Evolutionary conservation across 495 filamentous ascomycete genomes (phyloP), one percentile per base, ranked within the genome.

Genomic region (Penicillium silybi): DNA sequence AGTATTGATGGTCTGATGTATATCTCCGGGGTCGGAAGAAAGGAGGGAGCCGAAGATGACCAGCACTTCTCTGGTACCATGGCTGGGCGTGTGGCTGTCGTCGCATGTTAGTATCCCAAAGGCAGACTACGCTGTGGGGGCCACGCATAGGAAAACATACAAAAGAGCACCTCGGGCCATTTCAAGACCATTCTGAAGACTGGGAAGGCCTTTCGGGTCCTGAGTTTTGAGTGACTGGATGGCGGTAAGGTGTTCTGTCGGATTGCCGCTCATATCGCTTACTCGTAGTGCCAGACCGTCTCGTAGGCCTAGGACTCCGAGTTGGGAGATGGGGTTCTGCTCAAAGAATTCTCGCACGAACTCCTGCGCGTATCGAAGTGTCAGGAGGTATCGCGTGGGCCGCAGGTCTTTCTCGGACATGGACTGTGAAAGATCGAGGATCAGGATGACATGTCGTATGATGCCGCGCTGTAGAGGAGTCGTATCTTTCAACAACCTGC

Each of bases 311-410:
- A 98, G 73, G 19, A 97, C 83, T 13, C 87, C 90, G 34, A 98
- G 77, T 63, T 98, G 95, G 25, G 89, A 93, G 66, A 98, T 97
- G n/a, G 93, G 93, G 53, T 98, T 98, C 67, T 98, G 93, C 67
- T 97, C 92, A 65, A 97, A 98, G 70, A 90, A 98, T 58, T 97
- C 95, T 41, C 84, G 80, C 34, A 97, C 86, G 65, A 96, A 97
- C 52, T 89, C 86, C 53, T 86, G 80, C 41, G 91, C 88, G 72
- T 92, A 95, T 57, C 85, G 85, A 52, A 97, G 78, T 8, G 85
- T 85, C 34, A 96, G 78, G 38, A 89, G 79, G 66, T 92, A 90
- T 27, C 92, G 82, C 17, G 81, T 96, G 6, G 93, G 93, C 13
- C 89, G 82, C 27, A 97, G 76, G 59, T 98, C 93, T 67, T 97